Percentiles rank a stretch among this genome's conserved stretches.
Conservation (phyloP, 2,329 filamentous ascomycete species). For the Diaporthe aspalathi region DNA sequence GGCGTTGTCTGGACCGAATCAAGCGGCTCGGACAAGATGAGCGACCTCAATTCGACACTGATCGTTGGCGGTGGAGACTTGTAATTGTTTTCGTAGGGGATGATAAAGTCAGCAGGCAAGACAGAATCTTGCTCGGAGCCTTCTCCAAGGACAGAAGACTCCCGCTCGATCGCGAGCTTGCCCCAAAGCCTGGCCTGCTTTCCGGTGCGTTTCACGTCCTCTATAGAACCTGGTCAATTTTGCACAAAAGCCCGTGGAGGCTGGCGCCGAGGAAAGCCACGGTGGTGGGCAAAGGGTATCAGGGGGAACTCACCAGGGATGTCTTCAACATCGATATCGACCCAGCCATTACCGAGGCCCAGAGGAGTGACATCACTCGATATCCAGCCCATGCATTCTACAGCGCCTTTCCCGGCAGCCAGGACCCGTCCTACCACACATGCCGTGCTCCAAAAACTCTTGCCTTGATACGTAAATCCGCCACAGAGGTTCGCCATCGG, state of each 20-base stretch:
- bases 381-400: conserved; percentile 77
- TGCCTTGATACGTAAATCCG: conserved; percentile 71
- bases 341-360: conserved; percentile 66
- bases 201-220: conserved; percentile 61
- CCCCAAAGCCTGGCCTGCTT: conserved; percentile 71
- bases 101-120: conserved; percentile 71
- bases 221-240: conserved; percentile 46
- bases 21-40: conserved; percentile 60
- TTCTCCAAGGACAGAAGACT: conserved; percentile 68
- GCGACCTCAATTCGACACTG: conserved; percentile 60
- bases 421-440: conserved; percentile 74
- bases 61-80: conserved; percentile 59
- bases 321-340: conserved; percentile 67
- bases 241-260: not conserved
- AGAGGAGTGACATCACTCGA: conserved; percentile 69
- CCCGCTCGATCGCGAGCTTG: conserved; percentile 68
- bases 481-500: conserved; percentile 71
- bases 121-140: conserved; percentile 65
- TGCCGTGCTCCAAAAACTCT: conserved; percentile 77
- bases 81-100: conserved; percentile 68
- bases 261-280: not conserved
- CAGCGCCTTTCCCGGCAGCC: conserved; percentile 70
- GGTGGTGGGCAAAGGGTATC: too few species aligned
- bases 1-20: conserved; percentile 60
- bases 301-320: conserved; percentile 58